Evolutionary conservation across 805 yeast genomes (phyloP).

Genomic region (Spathaspora girioi): DNA sequence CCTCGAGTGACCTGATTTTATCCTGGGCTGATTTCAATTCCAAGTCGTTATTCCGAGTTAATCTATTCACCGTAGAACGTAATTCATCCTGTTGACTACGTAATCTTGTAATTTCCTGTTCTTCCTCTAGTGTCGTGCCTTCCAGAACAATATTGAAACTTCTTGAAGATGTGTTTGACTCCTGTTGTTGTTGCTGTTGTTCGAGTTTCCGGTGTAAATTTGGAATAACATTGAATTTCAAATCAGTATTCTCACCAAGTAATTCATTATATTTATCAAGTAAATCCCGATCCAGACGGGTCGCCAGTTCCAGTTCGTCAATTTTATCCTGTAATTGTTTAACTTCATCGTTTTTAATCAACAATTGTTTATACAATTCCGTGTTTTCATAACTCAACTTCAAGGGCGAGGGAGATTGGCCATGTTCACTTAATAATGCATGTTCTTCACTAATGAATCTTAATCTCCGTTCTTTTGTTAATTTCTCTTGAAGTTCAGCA

Average conservation of each 20-base stretch:
- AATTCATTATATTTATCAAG: constrained; percentile 37
- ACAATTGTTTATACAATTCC: constrained; percentile 44
- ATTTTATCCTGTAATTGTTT: constrained; percentile 46
- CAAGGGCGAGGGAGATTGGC: constrained; percentile 49
- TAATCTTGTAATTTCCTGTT: constrained; percentile 6
- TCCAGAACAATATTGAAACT: background rate
- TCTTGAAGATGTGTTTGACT: constrained; percentile 10
- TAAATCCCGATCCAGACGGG: constrained; percentile 30
- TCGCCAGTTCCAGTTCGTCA: constrained; percentile 24
- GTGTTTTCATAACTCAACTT: constrained; percentile 57
- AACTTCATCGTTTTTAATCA: constrained; percentile 45
- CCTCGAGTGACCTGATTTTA: constrained; percentile 29
- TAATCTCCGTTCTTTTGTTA: constrained; percentile 62
- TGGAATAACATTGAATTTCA: constrained; percentile 44
- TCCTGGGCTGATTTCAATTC: constrained; percentile 35
- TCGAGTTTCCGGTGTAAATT: constrained; percentile 30
- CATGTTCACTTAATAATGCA: constrained; percentile 52
- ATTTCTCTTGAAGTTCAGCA: constrained; percentile 49
- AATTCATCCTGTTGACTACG: constrained; percentile 37
- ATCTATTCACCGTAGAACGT: constrained; percentile 35
- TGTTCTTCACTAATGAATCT: constrained; percentile 73
- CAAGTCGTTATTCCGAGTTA: constrained; percentile 31
- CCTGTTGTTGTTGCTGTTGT: no score
- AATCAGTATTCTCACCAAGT: constrained; percentile 36
- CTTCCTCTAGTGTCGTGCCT: background rate